Evolutionary conservation across 768 basidiomycete genomes (phyloP).

Genomic region (Chalciporus piperatus): DNA sequence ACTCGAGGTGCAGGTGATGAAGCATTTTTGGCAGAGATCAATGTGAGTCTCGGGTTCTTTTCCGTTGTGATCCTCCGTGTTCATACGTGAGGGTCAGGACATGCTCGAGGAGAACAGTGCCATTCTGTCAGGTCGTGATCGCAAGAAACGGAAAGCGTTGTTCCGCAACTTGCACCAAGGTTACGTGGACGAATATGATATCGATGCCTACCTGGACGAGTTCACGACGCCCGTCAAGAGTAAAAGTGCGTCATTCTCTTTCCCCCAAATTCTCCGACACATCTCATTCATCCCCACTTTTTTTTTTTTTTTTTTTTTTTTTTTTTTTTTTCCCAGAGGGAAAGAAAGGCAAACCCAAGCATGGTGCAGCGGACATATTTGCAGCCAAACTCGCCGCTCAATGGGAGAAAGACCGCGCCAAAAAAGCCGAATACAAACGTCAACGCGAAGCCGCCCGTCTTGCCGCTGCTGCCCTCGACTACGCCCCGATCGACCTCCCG

Average conservation of each 20-base stretch:
- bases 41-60: conserved; percentile 40
- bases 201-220: conserved; percentile 25
- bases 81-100: conserved; percentile 49
- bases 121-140: conserved; percentile 41
- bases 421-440: conserved; percentile 76
- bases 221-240: conserved; percentile 31
- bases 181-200: conserved; percentile 42
- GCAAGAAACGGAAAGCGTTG: conserved; percentile 50
- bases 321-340: conserved; percentile 18
- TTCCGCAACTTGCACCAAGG: conserved; percentile 64
- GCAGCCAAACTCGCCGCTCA: conserved; percentile 58
- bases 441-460: conserved; percentile 57
- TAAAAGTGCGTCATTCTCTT: conserved; percentile 42
- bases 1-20: conserved; percentile 57
- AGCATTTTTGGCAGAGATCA: conserved; percentile 49
- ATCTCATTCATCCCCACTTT: not conserved
- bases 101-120: conserved; percentile 59
- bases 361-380: conserved; percentile 26
- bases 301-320: not conserved
- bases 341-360: conserved; percentile 29
- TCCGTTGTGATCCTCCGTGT: not conserved
- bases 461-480: conserved; percentile 52
- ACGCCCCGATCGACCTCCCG: too few relatives aligned
- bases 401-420: conserved; percentile 80
- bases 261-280: not conserved